phyloP scores from a whole-genome alignment of 495 filamentous ascomycete species.

The Cryomyces minteri region DNA sequence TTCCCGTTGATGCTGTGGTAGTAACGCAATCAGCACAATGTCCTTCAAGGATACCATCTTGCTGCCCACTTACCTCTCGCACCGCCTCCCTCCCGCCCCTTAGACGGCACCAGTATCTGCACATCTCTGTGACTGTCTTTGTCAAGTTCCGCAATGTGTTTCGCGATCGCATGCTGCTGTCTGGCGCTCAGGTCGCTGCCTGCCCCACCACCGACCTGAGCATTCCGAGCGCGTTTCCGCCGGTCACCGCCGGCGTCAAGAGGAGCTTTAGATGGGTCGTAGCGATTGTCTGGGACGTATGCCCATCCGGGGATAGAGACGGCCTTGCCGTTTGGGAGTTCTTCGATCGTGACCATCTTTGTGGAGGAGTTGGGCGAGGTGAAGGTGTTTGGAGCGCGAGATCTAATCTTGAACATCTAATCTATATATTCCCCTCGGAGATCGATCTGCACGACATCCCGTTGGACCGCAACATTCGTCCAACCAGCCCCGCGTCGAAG shows the following conservation, averaged over 20 bases:
- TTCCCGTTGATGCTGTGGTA: conserved; percentile 3
- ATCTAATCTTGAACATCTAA: too few relatives aligned
- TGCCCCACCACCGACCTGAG: conserved; percentile 30
- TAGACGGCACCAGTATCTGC: conserved; percentile 42
- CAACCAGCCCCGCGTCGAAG: too few relatives aligned
- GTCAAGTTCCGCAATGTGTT: conserved; percentile 65
- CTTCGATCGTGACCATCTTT: conserved; percentile 31
- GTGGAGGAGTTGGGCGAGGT: too few relatives aligned
- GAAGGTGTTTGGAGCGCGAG: too few relatives aligned
- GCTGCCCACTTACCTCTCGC: not conserved
- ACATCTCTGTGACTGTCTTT: conserved; percentile 59
- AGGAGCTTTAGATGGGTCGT: conserved; percentile 38
- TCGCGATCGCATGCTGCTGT: conserved; percentile 56
- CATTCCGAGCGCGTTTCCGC: conserved; percentile 37
- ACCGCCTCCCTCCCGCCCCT: conserved; percentile 13
- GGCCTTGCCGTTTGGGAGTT: conserved; percentile 50
- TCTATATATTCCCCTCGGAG: too few relatives aligned
- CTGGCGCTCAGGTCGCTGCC: conserved; percentile 47
- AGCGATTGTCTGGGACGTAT: conserved; percentile 62
- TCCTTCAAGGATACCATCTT: too few relatives aligned
- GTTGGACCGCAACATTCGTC: too few relatives aligned
- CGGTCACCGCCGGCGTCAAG: conserved; percentile 33
- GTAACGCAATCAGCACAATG: too few relatives aligned
- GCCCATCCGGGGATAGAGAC: conserved; percentile 66
- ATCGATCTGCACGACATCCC: too few relatives aligned